Evolutionary conservation across 768 basidiomycete species (phyloP).

Genomic region (Gloeopeniophorella convolvens): DNA sequence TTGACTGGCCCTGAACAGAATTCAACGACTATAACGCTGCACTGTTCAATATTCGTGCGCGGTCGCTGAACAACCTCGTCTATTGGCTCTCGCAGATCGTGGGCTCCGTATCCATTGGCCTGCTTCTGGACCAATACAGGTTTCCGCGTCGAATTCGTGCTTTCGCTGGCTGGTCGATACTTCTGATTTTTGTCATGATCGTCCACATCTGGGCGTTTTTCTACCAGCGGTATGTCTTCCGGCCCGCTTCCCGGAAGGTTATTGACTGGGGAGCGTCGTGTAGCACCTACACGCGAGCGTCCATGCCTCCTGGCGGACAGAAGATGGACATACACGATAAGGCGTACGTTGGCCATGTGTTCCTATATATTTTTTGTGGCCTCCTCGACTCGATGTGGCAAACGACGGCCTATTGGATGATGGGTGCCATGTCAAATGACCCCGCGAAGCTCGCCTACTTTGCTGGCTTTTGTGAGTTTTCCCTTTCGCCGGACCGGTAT

Average conservation of each 20-base stretch:
- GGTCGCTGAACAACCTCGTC: slow-evolving; percentile 68
- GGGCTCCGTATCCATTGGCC: slow-evolving; percentile 65
- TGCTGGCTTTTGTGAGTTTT: slow-evolving; percentile 67
- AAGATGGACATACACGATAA: slow-evolving; percentile 57
- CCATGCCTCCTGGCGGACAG: slow-evolving; percentile 31
- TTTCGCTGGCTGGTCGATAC: slow-evolving; percentile 57
- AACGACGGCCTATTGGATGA: slow-evolving; percentile 74
- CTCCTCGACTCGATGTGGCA: slow-evolving; percentile 83
- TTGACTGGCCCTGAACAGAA: slow-evolving; percentile 35
- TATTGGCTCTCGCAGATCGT: slow-evolving; percentile 79
- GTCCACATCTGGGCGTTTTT: slow-evolving; percentile 73
- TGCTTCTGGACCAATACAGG: slow-evolving; percentile 52
- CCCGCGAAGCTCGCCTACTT: slow-evolving; percentile 74
- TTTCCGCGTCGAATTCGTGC: slow-evolving; percentile 64
- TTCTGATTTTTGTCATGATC: slow-evolving; percentile 57
- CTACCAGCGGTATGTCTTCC: slow-evolving; percentile 54
- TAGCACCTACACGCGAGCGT: slow-evolving; percentile 55
- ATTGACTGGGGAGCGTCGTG: slow-evolving; percentile 17
- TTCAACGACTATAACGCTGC: slow-evolving; percentile 78
- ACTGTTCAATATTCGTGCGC: slow-evolving; percentile 72
- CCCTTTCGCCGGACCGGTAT: not conserved
- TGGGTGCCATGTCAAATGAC: slow-evolving; percentile 84
- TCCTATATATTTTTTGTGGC: slow-evolving; percentile 67
- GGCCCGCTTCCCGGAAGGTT: not conserved
- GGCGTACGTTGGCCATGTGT: slow-evolving; percentile 47